phyloP scores from a whole-genome alignment of 306 rosid genomes.

The Dalbergia cochinchinensis region DNA sequence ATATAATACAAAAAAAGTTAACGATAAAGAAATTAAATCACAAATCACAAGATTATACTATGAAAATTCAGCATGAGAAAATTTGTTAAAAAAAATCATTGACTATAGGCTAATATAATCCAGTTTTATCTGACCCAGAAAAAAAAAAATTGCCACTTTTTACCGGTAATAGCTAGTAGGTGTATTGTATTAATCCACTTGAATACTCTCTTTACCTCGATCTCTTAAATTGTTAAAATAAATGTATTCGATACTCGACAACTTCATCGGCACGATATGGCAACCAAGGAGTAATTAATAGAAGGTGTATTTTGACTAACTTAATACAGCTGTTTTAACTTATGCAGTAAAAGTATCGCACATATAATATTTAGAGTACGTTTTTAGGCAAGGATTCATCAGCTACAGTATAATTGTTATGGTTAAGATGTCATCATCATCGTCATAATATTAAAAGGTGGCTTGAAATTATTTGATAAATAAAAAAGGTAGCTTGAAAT shows the following conservation, averaged over 20 bases:
- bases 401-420: not conserved
- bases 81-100: not conserved
- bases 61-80: too few species aligned
- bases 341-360: not conserved
- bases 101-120: not conserved
- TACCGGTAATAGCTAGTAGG: not conserved
- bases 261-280: not conserved
- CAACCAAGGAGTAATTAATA: not conserved
- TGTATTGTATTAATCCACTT: not conserved
- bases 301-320: not conserved
- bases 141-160: too few species aligned
- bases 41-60: too few species aligned
- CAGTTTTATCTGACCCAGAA: too few species aligned
- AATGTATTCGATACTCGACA: not conserved
- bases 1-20: too few species aligned
- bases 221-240: not conserved
- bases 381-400: not conserved
- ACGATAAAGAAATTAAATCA: too few species aligned
- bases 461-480: not conserved
- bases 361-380: not conserved
- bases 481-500: constrained; percentile 2
- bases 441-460: constrained; percentile 41
- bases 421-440: constrained; percentile 66
- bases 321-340: not conserved
- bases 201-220: not conserved